These are phyloP conservation scores for Boechera divaricarpa DNA, from an alignment of 345 rosid species.

Conservation along the genomic window DNA sequence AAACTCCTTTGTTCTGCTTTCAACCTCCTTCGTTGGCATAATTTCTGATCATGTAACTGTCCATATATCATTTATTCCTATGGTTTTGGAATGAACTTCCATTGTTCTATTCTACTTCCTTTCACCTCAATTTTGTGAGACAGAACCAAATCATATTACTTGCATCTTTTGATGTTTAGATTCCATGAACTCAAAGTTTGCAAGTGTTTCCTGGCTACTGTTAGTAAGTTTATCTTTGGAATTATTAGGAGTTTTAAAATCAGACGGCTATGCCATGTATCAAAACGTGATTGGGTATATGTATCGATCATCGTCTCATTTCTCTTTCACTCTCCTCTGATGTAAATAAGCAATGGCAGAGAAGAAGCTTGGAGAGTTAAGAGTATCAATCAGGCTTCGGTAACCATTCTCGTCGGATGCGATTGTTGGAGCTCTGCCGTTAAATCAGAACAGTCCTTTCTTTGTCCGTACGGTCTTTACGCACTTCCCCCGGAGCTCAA, in stretches of 20 bases:
- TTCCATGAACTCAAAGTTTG: not conserved
- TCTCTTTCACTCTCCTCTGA: not conserved
- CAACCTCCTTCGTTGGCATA: not conserved
- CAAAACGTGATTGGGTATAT: not conserved
- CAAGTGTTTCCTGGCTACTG: not conserved
- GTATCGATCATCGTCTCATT: not conserved
- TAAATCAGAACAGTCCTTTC: constrained; percentile 80
- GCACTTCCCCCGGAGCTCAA: constrained; percentile 82
- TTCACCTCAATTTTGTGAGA: not conserved
- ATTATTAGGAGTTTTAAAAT: constrained; percentile 5
- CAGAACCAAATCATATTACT: not conserved
- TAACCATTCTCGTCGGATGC: constrained; percentile 83
- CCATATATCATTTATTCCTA: constrained; percentile 23
- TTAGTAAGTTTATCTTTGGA: not conserved
- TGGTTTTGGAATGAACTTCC: constrained; percentile 16
- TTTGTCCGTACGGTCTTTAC: constrained; percentile 85
- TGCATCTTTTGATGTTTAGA: constrained; percentile 14
- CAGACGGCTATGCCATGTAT: constrained; percentile 36
- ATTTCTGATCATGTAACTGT: not conserved
- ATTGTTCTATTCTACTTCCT: not conserved
- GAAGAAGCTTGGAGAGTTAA: constrained; percentile 35
- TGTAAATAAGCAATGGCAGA: constrained; percentile 38
- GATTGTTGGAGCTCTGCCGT: constrained; percentile 76
- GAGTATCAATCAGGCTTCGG: constrained; percentile 71
- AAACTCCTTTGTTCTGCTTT: constrained; percentile 14